Base-by-base conservation (phyloP, 2,329 filamentous ascomycete genomes). In the Waltergamsia citrina region DNA sequence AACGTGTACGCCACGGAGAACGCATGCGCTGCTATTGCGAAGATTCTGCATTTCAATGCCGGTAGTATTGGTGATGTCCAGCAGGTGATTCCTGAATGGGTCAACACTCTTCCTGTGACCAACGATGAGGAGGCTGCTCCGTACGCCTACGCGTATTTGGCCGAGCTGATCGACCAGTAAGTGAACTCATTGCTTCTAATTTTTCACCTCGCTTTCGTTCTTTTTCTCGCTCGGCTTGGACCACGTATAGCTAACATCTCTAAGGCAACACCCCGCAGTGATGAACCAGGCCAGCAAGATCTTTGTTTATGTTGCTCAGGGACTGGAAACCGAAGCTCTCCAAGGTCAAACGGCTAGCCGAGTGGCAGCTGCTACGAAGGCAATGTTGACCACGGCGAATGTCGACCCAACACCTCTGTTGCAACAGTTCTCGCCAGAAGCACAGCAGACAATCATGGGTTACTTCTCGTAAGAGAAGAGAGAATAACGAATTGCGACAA, bases 1-100 rank as follows among this genome's bases (percentile, higher is more conserved):
- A 88, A 96, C 48, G 82, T 94, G 3, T 98, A 94, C 53, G 92
- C 92, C 3, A 96, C 92, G 2, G 92, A 98, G 63, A 98, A 98
- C 53, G 90, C 90, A 6, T 95, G 86, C 46, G 90, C 92, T 27
- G 87, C 86, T 45, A 92, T 98, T 50, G 92, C 92, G 23, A 98
- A 98, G 71, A 90, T 98, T 34, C 68, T 98, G 43, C 87, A 94
- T 54, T 95, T 81, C 64, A 95, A 94, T 59, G 66, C 78, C 17
- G 69, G 69, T 44, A 84, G 83, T 52, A 79, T 98, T 14, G 68
- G 67, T 35, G 85, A 93, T 49, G 68, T 75, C 32, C 80, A 92
- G 50, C 73, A 82, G 24, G 71, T 95, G 18, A 78, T 86, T 27
- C 63, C 69, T n/a, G 81, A 83, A 53, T 98, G 92, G 92, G 65